Conservation (phyloP, 2,329 filamentous ascomycete genomes). For the Paramyrothecium roridum region DNA sequence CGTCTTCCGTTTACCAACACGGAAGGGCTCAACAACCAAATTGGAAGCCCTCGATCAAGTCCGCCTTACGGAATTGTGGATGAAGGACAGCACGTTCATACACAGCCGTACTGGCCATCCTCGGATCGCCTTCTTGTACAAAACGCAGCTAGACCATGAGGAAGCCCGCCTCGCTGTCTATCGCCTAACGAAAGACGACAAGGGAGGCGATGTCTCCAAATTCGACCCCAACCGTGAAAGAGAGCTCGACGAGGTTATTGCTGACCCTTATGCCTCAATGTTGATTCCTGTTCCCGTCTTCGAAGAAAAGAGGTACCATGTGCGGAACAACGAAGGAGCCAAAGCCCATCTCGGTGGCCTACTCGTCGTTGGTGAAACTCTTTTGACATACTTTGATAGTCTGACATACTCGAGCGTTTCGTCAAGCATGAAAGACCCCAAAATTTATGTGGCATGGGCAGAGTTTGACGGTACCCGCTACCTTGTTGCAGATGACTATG, state of each 20-base stretch:
- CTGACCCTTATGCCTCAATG: conserved; percentile 55
- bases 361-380: conserved; percentile 75
- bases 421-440: conserved; percentile 66
- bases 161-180: conserved; percentile 58
- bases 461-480: conserved; percentile 78
- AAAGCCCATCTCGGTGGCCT: conserved; percentile 65
- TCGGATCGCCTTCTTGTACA: conserved; percentile 56
- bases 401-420: conserved; percentile 65
- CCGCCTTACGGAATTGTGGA: conserved; percentile 56
- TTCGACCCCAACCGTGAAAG: conserved; percentile 56
- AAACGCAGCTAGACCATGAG: conserved; percentile 46
- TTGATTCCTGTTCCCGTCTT: conserved; percentile 61
- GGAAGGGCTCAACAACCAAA: conserved; percentile 40
- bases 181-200: conserved; percentile 56
- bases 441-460: conserved; percentile 90
- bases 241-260: conserved; percentile 49
- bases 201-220: conserved; percentile 47
- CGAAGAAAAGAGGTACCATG: conserved; percentile 58
- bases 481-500: conserved; percentile 90
- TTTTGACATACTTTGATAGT: conserved; percentile 81
- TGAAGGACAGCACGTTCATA: conserved; percentile 55
- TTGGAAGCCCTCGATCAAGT: conserved; percentile 52
- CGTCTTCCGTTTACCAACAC: conserved; percentile 46
- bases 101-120: conserved; percentile 57
- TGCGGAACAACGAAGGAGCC: conserved; percentile 49